Percentiles rank a stretch among this genome's conserved stretches.
These are phyloP conservation scores for Fusarium verticillioides DNA, from an alignment of 2,329 filamentous ascomycete species.

Conservation along the genomic window DNA sequence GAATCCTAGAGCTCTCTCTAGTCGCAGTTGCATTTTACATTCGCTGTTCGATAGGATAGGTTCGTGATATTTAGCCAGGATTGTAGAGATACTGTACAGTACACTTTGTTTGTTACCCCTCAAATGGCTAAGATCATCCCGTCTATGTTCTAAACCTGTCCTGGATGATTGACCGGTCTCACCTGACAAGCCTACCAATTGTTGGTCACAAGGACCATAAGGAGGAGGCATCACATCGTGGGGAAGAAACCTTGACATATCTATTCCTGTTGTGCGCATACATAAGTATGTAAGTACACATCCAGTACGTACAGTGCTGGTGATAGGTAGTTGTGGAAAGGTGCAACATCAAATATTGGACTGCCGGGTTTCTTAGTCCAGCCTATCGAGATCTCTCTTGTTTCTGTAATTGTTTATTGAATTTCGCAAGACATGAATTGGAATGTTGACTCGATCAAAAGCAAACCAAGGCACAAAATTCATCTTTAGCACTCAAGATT, in stretches of 20 bases:
- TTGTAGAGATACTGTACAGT: not conserved
- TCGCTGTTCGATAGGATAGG: not conserved
- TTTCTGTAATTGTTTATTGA: not conserved
- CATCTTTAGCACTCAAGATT: constrained; percentile 29
- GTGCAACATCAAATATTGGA: constrained; percentile 12
- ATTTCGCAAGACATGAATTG: not conserved
- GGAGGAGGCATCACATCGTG: constrained; percentile 9
- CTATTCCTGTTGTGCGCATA: constrained; percentile 1
- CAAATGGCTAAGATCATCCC: constrained; percentile 33
- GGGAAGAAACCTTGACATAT: constrained; percentile 5
- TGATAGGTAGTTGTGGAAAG: constrained; percentile 12
- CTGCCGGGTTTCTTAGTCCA: not conserved
- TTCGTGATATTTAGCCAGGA: constrained; percentile 12
- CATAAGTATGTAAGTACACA: not conserved
- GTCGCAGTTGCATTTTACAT: not conserved
- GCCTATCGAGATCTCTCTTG: not conserved
- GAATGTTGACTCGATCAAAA: not conserved
- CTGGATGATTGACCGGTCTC: constrained; percentile 29
- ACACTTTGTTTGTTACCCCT: constrained; percentile 22
- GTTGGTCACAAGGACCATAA: constrained; percentile 8
- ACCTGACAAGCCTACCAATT: constrained; percentile 33
- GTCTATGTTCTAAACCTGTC: constrained; percentile 21
- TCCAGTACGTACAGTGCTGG: not conserved
- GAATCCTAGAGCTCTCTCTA: constrained; percentile 2
- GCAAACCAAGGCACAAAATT: not conserved